A percentile compares a stretch with the other conserved stretches of the same genome.
Evolutionary conservation across 2,329 filamentous ascomycete species (phyloP).

Genomic region (Sarocladium strictum): DNA sequence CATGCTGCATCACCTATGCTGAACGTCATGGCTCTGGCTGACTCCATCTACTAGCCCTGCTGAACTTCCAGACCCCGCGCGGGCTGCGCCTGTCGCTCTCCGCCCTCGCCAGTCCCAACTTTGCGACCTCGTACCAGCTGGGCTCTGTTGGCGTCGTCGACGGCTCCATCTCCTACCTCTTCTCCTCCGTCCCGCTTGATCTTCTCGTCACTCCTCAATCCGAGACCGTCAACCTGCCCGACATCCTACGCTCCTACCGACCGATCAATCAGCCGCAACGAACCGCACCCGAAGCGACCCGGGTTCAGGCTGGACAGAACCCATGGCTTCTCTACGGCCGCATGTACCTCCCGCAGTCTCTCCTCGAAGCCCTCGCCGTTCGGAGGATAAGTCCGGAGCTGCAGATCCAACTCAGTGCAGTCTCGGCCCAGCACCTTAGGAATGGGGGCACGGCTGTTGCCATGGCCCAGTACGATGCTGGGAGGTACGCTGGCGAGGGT

Average conservation of each 20-base stretch:
- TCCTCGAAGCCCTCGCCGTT: constrained; percentile 80
- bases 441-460: constrained; percentile 73
- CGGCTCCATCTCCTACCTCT: constrained; percentile 95
- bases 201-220: constrained; percentile 62
- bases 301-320: constrained; percentile 16
- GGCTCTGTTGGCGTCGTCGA: constrained; percentile 87
- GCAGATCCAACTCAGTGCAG: constrained; percentile 74
- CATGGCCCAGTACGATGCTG: constrained; percentile 73
- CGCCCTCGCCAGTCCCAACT: constrained; percentile 85
- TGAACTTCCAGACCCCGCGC: constrained; percentile 81
- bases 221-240: constrained; percentile 66
- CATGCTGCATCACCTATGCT: neutral
- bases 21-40: constrained; percentile 15
- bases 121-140: constrained; percentile 89
- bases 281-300: constrained; percentile 19
- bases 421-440: constrained; percentile 64
- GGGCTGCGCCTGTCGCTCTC: constrained; percentile 83
- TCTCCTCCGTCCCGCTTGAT: constrained; percentile 75
- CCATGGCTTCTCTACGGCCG: constrained; percentile 68
- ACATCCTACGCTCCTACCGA: constrained; percentile 76
- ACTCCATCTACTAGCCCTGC: constrained; percentile 57
- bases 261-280: constrained; percentile 44
- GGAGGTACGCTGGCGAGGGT: constrained; percentile 83
- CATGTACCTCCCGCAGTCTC: constrained; percentile 76
- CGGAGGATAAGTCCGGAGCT: constrained; percentile 70